Evolutionary conservation across 768 basidiomycete genomes (phyloP).

Genomic region (Pulveroboletus sp.): DNA sequence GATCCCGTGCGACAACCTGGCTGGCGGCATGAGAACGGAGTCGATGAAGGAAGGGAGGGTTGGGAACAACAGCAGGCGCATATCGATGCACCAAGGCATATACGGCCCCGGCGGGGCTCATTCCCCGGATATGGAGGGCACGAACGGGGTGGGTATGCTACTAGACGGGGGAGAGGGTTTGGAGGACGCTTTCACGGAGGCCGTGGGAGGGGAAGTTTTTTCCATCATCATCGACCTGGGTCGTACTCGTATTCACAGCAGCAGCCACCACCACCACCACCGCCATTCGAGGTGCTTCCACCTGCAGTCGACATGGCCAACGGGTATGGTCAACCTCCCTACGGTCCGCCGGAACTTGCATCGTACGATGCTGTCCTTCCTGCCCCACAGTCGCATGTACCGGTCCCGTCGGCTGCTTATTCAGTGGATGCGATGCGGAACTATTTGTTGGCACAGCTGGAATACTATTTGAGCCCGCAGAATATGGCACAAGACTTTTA

Average conservation of each 20-base stretch:
- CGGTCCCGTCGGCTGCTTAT: conserved; percentile 45
- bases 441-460: conserved; percentile 76
- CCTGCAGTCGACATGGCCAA: conserved; percentile 19
- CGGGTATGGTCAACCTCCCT: conserved; percentile 30
- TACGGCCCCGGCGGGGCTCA: conserved; percentile 33
- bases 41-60: conserved; percentile 19
- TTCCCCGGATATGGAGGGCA: conserved; percentile 28
- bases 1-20: conserved; percentile 12
- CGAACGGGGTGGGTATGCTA: conserved; percentile 28
- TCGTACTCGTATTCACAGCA: conserved; percentile 30
- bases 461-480: conserved; percentile 88
- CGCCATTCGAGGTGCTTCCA: conserved; percentile 30
- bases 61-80: conserved; percentile 22
- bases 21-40: conserved; percentile 25
- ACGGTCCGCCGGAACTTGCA: conserved; percentile 31
- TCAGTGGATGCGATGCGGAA: conserved; percentile 62
- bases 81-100: conserved; percentile 11
- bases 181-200: conserved; percentile 37
- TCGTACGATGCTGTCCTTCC: conserved; percentile 22
- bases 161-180: conserved; percentile 35
- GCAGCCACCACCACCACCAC: not conserved
- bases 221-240: conserved; percentile 30
- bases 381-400: conserved; percentile 30
- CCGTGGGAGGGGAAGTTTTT: conserved; percentile 31
- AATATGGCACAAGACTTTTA: conserved; percentile 88